phyloP scores from a whole-genome alignment of 805 yeast genomes.

The Candida endomychidarum region DNA sequence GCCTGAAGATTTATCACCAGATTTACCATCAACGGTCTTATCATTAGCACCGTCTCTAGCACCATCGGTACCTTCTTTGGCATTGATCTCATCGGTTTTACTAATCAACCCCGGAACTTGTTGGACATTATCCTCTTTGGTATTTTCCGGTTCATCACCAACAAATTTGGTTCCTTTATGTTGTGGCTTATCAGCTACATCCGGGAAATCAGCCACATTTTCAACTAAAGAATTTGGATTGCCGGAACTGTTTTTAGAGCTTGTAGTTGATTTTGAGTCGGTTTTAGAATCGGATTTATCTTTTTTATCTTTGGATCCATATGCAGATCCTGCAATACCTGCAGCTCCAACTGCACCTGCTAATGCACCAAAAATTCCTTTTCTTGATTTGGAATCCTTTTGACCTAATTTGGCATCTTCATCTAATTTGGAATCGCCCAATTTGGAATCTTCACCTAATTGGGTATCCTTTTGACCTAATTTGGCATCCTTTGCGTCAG shows the following conservation, averaged over 20 bases:
- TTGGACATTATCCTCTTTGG: conserved; percentile 8
- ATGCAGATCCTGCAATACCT: conserved; percentile 3
- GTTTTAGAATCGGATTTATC: background rate
- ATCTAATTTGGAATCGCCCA: too few species aligned
- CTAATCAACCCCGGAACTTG: conserved; percentile 21
- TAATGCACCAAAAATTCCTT: conserved; percentile 7
- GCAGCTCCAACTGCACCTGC: conserved; percentile 11
- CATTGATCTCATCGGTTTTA: conserved; percentile 1
- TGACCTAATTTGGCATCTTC: background rate
- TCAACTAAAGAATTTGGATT: conserved; percentile 11
- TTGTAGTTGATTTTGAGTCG: conserved; percentile 1
- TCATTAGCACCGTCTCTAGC: conserved; percentile 3
- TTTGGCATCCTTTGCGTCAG: too few species aligned
- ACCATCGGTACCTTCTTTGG: conserved; percentile 4
- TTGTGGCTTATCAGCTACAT: conserved; percentile 14
- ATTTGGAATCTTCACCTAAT: too few species aligned
- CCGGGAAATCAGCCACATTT: conserved; percentile 9
- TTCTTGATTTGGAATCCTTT: background rate
- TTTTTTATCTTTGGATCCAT: background rate
- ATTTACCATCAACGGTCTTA: too few species aligned
- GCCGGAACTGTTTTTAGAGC: too few species aligned
- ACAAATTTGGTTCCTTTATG: conserved; percentile 12
- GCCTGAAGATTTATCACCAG: too few species aligned
- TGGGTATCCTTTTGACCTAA: background rate
- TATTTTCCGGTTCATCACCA: conserved; percentile 3